phyloP scores from a whole-genome alignment of 2,329 filamentous ascomycete genomes.

The Verticillium nubilum region DNA sequence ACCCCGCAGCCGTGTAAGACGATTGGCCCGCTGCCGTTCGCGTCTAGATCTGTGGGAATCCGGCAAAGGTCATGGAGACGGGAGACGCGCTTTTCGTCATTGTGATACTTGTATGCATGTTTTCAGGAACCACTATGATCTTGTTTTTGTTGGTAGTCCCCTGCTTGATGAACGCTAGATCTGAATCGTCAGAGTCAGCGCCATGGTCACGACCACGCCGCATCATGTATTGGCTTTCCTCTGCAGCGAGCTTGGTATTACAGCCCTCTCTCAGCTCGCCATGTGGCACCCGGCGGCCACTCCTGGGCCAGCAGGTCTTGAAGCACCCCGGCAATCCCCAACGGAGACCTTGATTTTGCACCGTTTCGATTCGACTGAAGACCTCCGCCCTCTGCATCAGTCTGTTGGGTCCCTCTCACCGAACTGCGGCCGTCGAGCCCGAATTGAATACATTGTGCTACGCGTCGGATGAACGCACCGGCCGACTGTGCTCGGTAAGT shows the following conservation, averaged over 20 bases:
- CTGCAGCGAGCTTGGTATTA: not conserved
- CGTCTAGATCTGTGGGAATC: not conserved
- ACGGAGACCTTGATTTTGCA: not conserved
- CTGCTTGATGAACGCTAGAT: too few relatives aligned
- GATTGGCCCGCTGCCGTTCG: not conserved
- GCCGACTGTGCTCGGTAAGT: not conserved
- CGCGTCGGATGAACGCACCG: not conserved
- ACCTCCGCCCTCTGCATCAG: not conserved
- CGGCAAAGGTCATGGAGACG: not conserved
- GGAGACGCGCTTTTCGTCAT: not conserved
- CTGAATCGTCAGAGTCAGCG: not conserved
- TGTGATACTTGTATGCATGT: too few relatives aligned
- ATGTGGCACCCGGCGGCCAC: not conserved
- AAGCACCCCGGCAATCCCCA: not conserved
- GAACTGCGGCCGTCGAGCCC: not conserved
- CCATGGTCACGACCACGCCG: not conserved
- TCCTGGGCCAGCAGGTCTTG: not conserved
- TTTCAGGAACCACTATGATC: too few relatives aligned
- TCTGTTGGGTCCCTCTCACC: not conserved
- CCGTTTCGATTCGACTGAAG: not conserved
- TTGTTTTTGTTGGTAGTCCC: too few relatives aligned
- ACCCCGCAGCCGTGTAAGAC: not conserved
- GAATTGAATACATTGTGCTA: not conserved
- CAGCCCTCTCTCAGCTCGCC: not conserved
- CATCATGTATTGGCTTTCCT: not conserved